phyloP scores from a whole-genome alignment of 1,284 basidiomycete genomes.

The Quambalaria eucalypti region DNA sequence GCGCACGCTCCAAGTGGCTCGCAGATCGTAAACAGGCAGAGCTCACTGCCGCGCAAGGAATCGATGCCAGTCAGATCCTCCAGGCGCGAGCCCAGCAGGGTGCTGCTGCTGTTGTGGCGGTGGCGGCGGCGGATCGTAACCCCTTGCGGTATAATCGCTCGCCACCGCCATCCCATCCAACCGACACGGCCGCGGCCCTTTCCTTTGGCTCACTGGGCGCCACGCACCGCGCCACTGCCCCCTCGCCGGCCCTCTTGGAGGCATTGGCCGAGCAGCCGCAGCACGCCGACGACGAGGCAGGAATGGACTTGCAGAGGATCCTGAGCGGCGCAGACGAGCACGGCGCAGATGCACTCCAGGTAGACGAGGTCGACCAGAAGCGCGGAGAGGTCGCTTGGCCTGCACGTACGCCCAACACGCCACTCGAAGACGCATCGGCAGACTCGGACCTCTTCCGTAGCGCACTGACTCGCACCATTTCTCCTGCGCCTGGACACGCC shows the following conservation, averaged over 20 bases:
- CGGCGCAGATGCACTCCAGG: neutral
- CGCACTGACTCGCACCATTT: neutral
- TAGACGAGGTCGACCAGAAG: slow-evolving; percentile 1
- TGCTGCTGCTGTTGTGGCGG: neutral
- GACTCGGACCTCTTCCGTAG: neutral
- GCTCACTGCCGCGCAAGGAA: neutral
- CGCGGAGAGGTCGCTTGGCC: neutral
- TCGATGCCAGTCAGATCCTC: neutral
- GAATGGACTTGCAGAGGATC: neutral
- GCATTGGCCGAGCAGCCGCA: neutral
- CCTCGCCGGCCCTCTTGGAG: neutral
- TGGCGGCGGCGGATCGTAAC: no score
- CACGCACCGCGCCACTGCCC: neutral
- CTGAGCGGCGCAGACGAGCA: neutral
- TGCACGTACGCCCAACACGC: no score
- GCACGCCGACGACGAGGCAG: neutral
- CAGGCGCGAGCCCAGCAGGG: neutral
- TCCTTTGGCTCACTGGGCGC: neutral
- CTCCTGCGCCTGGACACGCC: neutral
- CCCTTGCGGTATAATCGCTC: no score
- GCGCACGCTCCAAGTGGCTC: neutral
- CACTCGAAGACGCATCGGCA: no score
- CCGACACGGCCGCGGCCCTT: neutral
- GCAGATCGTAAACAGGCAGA: neutral
- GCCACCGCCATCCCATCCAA: no score